These are phyloP conservation scores for Malassezia furfur DNA, from an alignment of 1,284 basidiomycete genomes.

Conservation along the genomic window DNA sequence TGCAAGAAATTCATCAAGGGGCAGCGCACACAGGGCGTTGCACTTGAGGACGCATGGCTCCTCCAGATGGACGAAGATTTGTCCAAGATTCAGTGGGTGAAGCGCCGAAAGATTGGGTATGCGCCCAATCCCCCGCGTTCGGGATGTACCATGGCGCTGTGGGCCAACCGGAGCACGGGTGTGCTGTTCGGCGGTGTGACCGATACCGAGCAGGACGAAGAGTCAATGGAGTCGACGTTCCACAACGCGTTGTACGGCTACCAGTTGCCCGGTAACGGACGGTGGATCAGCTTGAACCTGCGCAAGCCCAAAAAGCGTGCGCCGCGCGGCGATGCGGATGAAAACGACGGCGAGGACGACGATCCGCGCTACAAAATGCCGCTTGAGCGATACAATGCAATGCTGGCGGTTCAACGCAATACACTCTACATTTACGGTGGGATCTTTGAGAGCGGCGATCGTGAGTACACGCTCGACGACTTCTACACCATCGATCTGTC, in stretches of 20 bases:
- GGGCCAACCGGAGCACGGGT: constrained; percentile 59
- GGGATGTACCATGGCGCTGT: constrained; percentile 75
- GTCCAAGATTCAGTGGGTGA: constrained; percentile 64
- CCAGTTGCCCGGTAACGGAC: constrained; percentile 65
- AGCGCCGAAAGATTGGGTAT: constrained; percentile 68
- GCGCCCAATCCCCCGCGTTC: constrained; percentile 50
- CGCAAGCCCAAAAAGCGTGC: constrained; percentile 52
- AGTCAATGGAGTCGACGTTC: constrained; percentile 59
- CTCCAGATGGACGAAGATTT: constrained; percentile 55
- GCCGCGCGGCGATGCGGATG: constrained; percentile 44
- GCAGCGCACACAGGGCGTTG: constrained; percentile 71
- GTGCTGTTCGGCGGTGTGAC: constrained; percentile 83
- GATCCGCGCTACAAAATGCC: constrained; percentile 61
- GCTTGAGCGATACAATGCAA: constrained; percentile 75
- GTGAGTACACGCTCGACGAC: constrained; percentile 46
- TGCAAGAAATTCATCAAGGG: constrained; percentile 84
- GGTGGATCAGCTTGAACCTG: constrained; percentile 69
- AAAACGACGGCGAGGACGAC: constrained; percentile 20
- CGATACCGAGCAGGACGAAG: constrained; percentile 78
- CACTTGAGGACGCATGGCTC: constrained; percentile 84
- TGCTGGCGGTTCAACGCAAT: constrained; percentile 77
- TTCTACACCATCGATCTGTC: constrained; percentile 45
- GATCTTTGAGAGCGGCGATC: constrained; percentile 40
- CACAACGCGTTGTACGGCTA: constrained; percentile 56
- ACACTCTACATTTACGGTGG: constrained; percentile 51